phyloP scores from a whole-genome alignment of 306 rosid genomes.

The Fragaria nilgerrensis region DNA sequence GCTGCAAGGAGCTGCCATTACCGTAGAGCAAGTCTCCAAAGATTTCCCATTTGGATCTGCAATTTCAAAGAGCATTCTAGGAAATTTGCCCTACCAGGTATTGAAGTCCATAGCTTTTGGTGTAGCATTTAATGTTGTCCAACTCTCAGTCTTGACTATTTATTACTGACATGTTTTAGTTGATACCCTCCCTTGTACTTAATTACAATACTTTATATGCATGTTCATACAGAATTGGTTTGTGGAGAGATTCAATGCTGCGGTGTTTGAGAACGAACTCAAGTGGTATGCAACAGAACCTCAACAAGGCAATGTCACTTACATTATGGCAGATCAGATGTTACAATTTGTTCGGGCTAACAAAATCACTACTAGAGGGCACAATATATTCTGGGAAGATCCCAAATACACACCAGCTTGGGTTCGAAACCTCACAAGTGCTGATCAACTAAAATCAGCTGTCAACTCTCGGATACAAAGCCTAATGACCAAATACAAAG shows the following conservation, averaged over 20 bases:
- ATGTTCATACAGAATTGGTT: slow-evolving; percentile 67
- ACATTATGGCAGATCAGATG: slow-evolving; percentile 71
- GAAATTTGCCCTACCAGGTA: slow-evolving; percentile 82
- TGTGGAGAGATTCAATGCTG: slow-evolving; percentile 72
- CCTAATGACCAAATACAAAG: slow-evolving; percentile 65
- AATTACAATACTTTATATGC: background rate
- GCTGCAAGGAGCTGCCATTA: slow-evolving; percentile 53
- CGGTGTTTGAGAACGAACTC: slow-evolving; percentile 88
- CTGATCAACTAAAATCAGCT: slow-evolving; percentile 45
- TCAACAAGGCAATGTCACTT: slow-evolving; percentile 57
- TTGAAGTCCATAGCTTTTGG: background rate
- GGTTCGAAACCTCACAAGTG: slow-evolving; percentile 62
- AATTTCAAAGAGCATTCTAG: slow-evolving; percentile 72
- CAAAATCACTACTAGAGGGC: slow-evolving; percentile 72
- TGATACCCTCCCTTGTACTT: background rate
- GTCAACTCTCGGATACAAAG: slow-evolving; percentile 58
- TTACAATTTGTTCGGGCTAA: slow-evolving; percentile 62
- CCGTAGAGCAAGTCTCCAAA: slow-evolving; percentile 54
- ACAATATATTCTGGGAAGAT: slow-evolving; percentile 95
- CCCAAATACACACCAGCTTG: slow-evolving; percentile 68
- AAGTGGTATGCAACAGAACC: slow-evolving; percentile 96
- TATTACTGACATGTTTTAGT: background rate
- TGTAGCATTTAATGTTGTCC: background rate
- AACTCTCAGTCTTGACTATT: background rate
- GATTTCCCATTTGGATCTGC: slow-evolving; percentile 95